A percentile compares a stretch with the other conserved stretches of the same genome.
phyloP scores from a whole-genome alignment of 2,329 filamentous ascomycete species.

The Amphichorda felina region DNA sequence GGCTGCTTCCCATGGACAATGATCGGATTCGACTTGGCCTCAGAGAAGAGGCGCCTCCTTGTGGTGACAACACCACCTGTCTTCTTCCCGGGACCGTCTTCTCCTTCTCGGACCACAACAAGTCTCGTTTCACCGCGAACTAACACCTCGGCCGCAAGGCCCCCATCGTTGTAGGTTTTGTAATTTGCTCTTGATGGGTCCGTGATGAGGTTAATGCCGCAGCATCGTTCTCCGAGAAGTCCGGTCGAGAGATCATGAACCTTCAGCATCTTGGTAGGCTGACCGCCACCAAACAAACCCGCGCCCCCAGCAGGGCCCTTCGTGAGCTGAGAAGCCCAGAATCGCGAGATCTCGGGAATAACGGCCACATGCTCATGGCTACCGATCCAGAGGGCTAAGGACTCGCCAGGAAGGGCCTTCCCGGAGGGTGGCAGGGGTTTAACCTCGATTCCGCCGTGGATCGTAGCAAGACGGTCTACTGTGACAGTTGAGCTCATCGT shows the following conservation, averaged over 20 bases:
- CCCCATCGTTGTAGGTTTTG: slow-evolving; percentile 14
- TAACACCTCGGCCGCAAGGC: slow-evolving; percentile 39
- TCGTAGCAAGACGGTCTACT: slow-evolving; percentile 36
- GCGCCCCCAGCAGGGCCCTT: slow-evolving; percentile 36
- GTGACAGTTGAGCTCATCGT: slow-evolving; percentile 28
- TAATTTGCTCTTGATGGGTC: slow-evolving; percentile 1
- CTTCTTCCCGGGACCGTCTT: slow-evolving; percentile 31
- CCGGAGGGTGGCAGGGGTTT: slow-evolving; percentile 29
- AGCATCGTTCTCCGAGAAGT: slow-evolving; percentile 44
- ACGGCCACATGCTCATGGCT: slow-evolving; percentile 44
- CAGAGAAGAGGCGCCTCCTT: slow-evolving; percentile 21
- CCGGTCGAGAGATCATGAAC: slow-evolving; percentile 39
- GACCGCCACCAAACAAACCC: slow-evolving; percentile 43
- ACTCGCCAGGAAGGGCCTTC: slow-evolving; percentile 37
- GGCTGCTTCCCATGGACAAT: slow-evolving; percentile 36
- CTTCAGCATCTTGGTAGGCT: slow-evolving; percentile 43
- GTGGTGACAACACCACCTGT: slow-evolving; percentile 24
- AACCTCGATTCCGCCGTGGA: slow-evolving; percentile 41
- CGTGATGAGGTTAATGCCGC: slow-evolving; percentile 32
- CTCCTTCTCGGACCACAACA: slow-evolving; percentile 40
- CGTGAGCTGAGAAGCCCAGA: slow-evolving; percentile 48
- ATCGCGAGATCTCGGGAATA: slow-evolving; percentile 40
- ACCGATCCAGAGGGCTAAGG: slow-evolving; percentile 43
- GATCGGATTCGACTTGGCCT: slow-evolving; percentile 37
- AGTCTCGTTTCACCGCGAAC: slow-evolving; percentile 44